Base-by-base conservation (phyloP, 148 eudicot species). In the Polygonum maritimum region DNA sequence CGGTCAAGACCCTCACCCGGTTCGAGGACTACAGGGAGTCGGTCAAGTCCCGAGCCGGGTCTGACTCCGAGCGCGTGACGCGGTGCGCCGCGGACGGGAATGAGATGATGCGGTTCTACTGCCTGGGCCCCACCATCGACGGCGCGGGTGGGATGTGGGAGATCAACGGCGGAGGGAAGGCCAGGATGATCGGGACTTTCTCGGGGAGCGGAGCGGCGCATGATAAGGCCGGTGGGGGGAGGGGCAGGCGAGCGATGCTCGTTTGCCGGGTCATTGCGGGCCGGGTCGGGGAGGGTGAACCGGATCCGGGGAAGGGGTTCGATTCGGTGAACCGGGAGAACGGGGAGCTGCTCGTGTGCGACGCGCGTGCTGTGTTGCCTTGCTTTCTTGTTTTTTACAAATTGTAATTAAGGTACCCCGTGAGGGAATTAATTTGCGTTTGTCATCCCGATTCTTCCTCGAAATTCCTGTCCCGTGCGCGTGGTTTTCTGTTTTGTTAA, bases 181-280 rank as follows among this genome's bases (percentile, higher is more conserved):
- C 48, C 21, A 70, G 82, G 67, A 69, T 78, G 31, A 52, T 88
- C 8, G 88, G 96, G 16, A 92, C 93, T 14, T 95, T 78, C 45
- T 84, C 92, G 2, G 96, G 96, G 3, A 88, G 97, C 48, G 94
- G 98, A 0, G 86, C 33, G 70, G 98, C 98, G 0, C 98, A 95
- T 21, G 92, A 92, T 71, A 89, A 76, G 4, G 91, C 89, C 1
- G 97, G 97, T 15, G 87, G 92, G 12, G 94, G 94, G 26, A 82
- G 73, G 63, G 97, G 97, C 31, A 71, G 89, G 73, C 76, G 97
- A 79, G 96, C 89, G 0, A 93, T 91, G 98, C 74, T 89, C 71
- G 91, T 90, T 0, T 94, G 98, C 73, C 88, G 98, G 88, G 99
- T 95, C 3, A 82, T 95, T 35, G 92, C 99, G 82, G 99, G 99